These are phyloP conservation scores for Starmerella potacharoeniae DNA, from an alignment of 805 yeast genomes.

Conservation along the genomic window DNA sequence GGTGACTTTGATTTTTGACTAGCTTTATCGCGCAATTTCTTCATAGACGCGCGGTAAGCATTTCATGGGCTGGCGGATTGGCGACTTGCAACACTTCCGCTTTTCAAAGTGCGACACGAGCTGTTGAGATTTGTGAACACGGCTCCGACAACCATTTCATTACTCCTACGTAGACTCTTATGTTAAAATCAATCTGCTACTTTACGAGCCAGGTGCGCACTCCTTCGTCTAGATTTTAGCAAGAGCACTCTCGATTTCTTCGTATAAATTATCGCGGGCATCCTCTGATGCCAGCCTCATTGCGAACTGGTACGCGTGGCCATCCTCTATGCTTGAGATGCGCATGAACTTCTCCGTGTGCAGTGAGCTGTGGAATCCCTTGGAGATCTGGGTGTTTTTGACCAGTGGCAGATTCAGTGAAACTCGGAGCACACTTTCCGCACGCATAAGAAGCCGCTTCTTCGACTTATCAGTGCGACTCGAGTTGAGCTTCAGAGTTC, in stretches of 20 bases:
- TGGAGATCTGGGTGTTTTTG: conserved; percentile 47
- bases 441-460: conserved; percentile 77
- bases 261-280: conserved; percentile 47
- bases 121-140: no score
- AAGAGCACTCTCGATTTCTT: conserved; percentile 20
- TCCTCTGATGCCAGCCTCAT: conserved; percentile 56
- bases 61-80: no score
- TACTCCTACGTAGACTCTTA: no score
- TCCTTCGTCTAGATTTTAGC: neutral
- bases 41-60: neutral
- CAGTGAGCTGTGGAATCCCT: conserved; percentile 80
- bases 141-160: no score
- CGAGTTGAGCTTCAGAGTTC: conserved; percentile 66
- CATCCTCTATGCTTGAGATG: conserved; percentile 52
- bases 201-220: no score
- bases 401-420: conserved; percentile 64
- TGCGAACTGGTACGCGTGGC: conserved; percentile 71
- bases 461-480: conserved; percentile 28
- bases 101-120: no score
- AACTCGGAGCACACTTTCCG: conserved; percentile 73
- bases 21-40: neutral
- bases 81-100: no score
- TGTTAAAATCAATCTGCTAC: no score
- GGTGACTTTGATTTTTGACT: conserved; percentile 65
- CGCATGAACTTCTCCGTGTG: conserved; percentile 75